Conservation (phyloP, 2,329 filamentous ascomycete genomes). For the Aspergillus oerlinghausenensis region DNA sequence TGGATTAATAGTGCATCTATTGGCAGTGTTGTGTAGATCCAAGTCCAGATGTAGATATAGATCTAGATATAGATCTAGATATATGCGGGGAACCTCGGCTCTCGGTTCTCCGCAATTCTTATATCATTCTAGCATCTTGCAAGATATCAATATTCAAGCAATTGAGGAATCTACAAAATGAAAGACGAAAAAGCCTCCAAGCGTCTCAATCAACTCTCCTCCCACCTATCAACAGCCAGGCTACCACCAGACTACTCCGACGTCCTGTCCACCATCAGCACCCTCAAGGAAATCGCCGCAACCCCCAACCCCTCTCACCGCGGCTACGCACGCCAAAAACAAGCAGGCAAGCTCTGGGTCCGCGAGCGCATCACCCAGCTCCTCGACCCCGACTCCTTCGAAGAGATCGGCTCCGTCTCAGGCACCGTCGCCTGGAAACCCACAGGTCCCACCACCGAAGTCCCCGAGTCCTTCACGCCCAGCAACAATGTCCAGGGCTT, state of each 20-base stretch:
- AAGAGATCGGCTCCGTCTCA: conserved; percentile 57
- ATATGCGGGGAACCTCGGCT: not conserved
- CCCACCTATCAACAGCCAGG: conserved; percentile 33
- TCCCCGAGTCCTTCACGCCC: conserved; percentile 49
- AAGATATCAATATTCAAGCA: not conserved
- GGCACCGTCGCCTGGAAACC: conserved; percentile 57
- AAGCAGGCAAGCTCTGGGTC: conserved; percentile 62
- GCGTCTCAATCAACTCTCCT: conserved; percentile 46
- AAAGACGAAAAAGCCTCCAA: conserved; percentile 31
- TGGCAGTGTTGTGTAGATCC: not conserved
- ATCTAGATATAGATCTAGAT: not conserved
- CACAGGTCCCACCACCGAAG: conserved; percentile 31
- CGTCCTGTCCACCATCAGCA: conserved; percentile 53
- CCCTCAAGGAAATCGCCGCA: conserved; percentile 49
- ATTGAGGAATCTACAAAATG: conserved; percentile 2
- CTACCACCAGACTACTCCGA: conserved; percentile 60
- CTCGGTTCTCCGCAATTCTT: not conserved
- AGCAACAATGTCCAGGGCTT: conserved; percentile 61
- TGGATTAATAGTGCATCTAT: conserved; percentile 19
- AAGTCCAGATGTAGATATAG: not conserved
- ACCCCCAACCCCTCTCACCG: conserved; percentile 52
- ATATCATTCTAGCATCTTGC: not conserved
- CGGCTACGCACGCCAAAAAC: conserved; percentile 60
- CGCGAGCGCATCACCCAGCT: conserved; percentile 56
- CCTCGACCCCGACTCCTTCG: conserved; percentile 53